These are phyloP conservation scores for Cetraspora pellucida DNA, from an alignment of 192 early-diverging fungal genomes.

Conservation along the genomic window DNA sequence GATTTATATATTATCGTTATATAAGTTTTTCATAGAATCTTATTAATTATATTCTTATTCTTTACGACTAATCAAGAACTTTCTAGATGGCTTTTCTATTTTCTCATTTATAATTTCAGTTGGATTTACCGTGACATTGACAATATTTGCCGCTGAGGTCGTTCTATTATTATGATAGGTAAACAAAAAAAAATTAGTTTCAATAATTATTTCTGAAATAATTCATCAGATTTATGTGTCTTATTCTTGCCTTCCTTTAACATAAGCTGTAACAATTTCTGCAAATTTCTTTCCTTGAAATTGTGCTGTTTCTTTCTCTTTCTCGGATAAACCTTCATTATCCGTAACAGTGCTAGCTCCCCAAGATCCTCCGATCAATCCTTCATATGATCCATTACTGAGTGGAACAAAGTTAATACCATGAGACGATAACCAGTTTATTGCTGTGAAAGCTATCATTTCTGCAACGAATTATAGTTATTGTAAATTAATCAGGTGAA, in stretches of 20 bases:
- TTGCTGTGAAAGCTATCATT: constrained; percentile 64
- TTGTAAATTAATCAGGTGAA: no score
- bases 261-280: constrained; percentile 43
- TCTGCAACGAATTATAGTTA: constrained; percentile 26
- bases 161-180: no score
- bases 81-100: no score
- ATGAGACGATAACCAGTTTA: constrained; percentile 75
- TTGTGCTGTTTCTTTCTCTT: constrained; percentile 64
- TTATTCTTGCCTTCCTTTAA: constrained; percentile 32
- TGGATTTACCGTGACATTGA: no score
- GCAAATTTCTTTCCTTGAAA: constrained; percentile 66
- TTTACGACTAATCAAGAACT: no score
- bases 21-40: no score
- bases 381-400: constrained; percentile 57
- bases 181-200: no score
- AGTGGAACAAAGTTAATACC: constrained; percentile 80
- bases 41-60: no score
- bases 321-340: constrained; percentile 40
- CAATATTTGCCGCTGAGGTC: no score
- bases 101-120: no score
- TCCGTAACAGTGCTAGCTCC: constrained; percentile 1
- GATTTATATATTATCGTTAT: no score
- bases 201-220: no score
- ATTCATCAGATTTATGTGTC: constrained; percentile 7
- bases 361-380: constrained; percentile 70